phyloP scores from a whole-genome alignment of 2,329 filamentous ascomycete species.

The Lachnellula occidentalis region DNA sequence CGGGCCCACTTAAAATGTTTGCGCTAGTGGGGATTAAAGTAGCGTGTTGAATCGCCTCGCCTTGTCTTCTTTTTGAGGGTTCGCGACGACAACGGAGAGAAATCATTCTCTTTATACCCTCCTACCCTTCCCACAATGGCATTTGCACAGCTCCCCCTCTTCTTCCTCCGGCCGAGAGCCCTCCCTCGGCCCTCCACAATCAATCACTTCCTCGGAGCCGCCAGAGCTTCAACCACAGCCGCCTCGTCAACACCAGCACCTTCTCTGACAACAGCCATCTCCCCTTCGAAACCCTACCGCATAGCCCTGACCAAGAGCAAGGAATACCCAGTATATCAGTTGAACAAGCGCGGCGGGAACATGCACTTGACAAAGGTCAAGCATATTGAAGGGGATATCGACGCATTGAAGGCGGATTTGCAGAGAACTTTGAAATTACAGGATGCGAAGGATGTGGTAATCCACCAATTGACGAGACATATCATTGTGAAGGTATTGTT shows the following conservation, averaged over 20 bases:
- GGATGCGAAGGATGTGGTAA: slow-evolving; percentile 42
- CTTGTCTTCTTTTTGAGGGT: slow-evolving; percentile 3
- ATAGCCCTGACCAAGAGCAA: slow-evolving; percentile 65
- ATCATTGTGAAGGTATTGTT: slow-evolving; percentile 63
- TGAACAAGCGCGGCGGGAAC: slow-evolving; percentile 69
- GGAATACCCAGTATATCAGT: slow-evolving; percentile 72
- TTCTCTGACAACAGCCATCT: neutral
- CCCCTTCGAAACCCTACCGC: slow-evolving; percentile 34
- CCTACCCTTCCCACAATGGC: slow-evolving; percentile 12
- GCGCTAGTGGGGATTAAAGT: slow-evolving; percentile 8
- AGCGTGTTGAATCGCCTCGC: slow-evolving; percentile 7
- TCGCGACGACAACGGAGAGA: neutral
- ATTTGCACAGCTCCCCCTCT: slow-evolving; percentile 19
- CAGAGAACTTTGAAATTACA: slow-evolving; percentile 51
- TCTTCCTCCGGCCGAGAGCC: slow-evolving; percentile 30
- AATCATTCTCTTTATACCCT: neutral
- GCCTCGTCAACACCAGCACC: slow-evolving; percentile 15
- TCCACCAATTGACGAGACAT: slow-evolving; percentile 56
- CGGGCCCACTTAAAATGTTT: slow-evolving; percentile 7
- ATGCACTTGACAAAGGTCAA: slow-evolving; percentile 69
- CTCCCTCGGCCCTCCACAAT: slow-evolving; percentile 28
- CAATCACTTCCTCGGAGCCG: slow-evolving; percentile 22
- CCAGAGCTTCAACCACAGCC: slow-evolving; percentile 5
- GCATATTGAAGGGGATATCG: slow-evolving; percentile 70
- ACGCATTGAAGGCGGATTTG: slow-evolving; percentile 59